These are phyloP conservation scores for Fagus crenata DNA, from an alignment of 306 rosid genomes.

Conservation along the genomic window DNA sequence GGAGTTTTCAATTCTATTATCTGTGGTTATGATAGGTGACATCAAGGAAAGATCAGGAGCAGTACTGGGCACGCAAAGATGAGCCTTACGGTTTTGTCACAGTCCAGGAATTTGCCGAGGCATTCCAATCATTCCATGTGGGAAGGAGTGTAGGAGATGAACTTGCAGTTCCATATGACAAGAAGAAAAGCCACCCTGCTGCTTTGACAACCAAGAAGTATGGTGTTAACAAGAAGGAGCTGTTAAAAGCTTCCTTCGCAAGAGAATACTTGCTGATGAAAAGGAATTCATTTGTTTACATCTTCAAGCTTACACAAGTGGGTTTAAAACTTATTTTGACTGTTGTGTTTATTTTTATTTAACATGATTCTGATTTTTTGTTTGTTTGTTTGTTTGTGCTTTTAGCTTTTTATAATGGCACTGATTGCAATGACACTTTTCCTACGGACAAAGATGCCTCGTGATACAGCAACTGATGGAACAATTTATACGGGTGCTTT, in stretches of 20 bases:
- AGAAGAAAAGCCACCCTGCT: slow-evolving; percentile 38
- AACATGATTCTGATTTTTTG: not conserved
- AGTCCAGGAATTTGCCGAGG: slow-evolving; percentile 37
- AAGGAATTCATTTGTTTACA: slow-evolving; percentile 46
- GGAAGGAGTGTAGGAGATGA: slow-evolving; percentile 41
- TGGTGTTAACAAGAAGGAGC: slow-evolving; percentile 35
- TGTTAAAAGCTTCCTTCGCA: slow-evolving; percentile 36
- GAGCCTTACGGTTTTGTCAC: slow-evolving; percentile 34
- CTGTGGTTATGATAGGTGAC: slow-evolving; percentile 25
- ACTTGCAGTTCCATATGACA: slow-evolving; percentile 38
- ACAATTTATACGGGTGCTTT: slow-evolving; percentile 36
- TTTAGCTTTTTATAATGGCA: slow-evolving; percentile 33
- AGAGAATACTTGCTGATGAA: slow-evolving; percentile 49
- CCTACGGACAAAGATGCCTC: slow-evolving; percentile 39
- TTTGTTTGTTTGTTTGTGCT: not conserved
- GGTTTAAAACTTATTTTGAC: not conserved
- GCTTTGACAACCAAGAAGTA: slow-evolving; percentile 39
- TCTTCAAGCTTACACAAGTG: slow-evolving; percentile 39
- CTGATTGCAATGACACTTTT: slow-evolving; percentile 32
- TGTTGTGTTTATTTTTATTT: not conserved
- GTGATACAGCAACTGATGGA: slow-evolving; percentile 19
- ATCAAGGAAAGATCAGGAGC: slow-evolving; percentile 50
- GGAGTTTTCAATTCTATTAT: not conserved
- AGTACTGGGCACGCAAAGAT: slow-evolving; percentile 39
- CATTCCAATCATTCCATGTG: slow-evolving; percentile 37